Conservation (phyloP, 768 basidiomycete species). For the Mycena rosella region DNA sequence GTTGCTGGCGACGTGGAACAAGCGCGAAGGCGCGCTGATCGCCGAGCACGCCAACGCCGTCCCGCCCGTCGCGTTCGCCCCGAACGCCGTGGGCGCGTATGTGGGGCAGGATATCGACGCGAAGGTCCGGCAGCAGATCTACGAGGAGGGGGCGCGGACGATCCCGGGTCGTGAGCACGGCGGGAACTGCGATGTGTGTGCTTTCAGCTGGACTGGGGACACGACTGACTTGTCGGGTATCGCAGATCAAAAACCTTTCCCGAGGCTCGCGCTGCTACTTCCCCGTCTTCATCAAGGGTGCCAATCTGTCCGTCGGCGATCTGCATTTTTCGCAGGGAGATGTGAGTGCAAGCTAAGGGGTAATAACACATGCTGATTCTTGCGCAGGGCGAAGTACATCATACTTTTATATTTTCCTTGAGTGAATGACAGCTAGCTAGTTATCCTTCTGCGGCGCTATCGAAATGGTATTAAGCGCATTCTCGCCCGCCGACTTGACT, state of each 20-base stretch:
- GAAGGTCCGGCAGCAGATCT: slow-evolving; percentile 65
- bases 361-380: slow-evolving; percentile 21
- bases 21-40: slow-evolving; percentile 76
- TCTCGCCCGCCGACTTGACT: background rate
- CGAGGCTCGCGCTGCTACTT: slow-evolving; percentile 81
- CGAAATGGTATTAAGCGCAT: slow-evolving; percentile 63
- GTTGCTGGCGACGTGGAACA: slow-evolving; percentile 80
- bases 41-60: slow-evolving; percentile 62
- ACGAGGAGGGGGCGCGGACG: slow-evolving; percentile 77
- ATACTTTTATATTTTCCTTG: background rate
- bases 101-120: slow-evolving; percentile 73
- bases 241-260: slow-evolving; percentile 82
- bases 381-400: slow-evolving; percentile 66
- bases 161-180: slow-evolving; percentile 85
- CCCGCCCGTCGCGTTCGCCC: slow-evolving; percentile 77
- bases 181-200: slow-evolving; percentile 77
- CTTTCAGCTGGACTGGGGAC: background rate
- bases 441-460: slow-evolving; percentile 84
- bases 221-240: background rate
- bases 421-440: slow-evolving; percentile 45
- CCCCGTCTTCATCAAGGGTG: slow-evolving; percentile 82
- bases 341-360: slow-evolving; percentile 45
- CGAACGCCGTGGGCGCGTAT: slow-evolving; percentile 70
- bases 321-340: slow-evolving; percentile 87
- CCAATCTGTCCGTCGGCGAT: slow-evolving; percentile 83